Conservation (phyloP, 1,139 yeast genomes). For the Geotrichum carabidarum region DNA sequence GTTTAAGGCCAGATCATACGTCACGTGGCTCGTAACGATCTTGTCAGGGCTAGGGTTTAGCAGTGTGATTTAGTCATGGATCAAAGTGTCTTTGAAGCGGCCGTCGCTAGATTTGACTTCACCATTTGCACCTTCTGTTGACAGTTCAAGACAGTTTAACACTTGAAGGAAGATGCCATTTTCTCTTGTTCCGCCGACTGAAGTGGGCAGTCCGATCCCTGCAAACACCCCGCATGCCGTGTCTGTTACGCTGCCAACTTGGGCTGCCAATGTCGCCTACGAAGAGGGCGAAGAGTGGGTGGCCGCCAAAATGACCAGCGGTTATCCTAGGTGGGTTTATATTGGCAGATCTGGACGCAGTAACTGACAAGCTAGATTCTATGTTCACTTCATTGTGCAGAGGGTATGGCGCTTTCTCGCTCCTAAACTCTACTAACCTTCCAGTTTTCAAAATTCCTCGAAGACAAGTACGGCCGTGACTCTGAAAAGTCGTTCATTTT, state of each 20-base stretch:
- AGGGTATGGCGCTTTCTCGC: conserved; percentile 46
- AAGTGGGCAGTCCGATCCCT: conserved; percentile 81
- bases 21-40: neutral
- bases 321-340: conserved; percentile 57
- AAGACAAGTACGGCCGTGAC: conserved; percentile 64
- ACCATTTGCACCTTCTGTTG: neutral
- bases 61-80: neutral
- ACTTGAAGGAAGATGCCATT: conserved; percentile 16
- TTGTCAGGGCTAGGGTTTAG: neutral
- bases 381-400: conserved; percentile 68
- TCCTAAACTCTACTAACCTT: conserved; percentile 18
- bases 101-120: neutral
- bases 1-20: neutral
- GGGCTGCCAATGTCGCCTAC: conserved; percentile 89
- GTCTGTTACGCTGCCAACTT: conserved; percentile 86
- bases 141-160: neutral
- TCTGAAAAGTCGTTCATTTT: conserved; percentile 70
- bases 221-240: conserved; percentile 87
- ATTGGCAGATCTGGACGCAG: neutral
- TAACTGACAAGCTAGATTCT: conserved; percentile 47
- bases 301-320: conserved; percentile 70
- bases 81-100: too few relatives aligned
- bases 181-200: conserved; percentile 37
- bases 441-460: conserved; percentile 29
- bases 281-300: conserved; percentile 89